A percentile compares a stretch with the other conserved stretches of the same genome.
Evolutionary conservation across 2,329 filamentous ascomycete genomes (phyloP).

Genomic region (Remersonia thermophila): DNA sequence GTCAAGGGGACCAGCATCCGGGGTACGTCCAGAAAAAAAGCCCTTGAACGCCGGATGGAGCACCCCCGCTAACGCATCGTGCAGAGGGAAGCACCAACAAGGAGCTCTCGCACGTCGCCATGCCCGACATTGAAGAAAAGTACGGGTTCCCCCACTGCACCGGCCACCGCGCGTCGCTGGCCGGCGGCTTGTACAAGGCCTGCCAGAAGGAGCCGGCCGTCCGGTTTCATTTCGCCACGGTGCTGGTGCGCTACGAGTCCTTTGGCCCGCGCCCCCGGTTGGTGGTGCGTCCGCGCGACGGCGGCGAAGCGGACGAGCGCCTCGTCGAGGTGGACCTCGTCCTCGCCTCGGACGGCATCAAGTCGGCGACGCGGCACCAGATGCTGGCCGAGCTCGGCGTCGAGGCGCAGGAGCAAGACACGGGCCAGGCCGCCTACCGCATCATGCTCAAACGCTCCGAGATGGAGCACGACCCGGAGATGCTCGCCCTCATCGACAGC

Average conservation of each 20-base stretch:
- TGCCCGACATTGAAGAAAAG: slow-evolving; percentile 52
- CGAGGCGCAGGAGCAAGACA: slow-evolving; percentile 48
- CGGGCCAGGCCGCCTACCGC: slow-evolving; percentile 65
- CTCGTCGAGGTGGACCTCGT: slow-evolving; percentile 41
- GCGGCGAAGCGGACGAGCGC: slow-evolving; percentile 30
- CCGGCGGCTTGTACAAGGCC: slow-evolving; percentile 56
- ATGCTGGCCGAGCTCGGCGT: slow-evolving; percentile 43
- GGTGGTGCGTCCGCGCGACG: slow-evolving; percentile 43
- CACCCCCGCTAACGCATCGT: neutral
- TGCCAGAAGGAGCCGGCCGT: slow-evolving; percentile 51
- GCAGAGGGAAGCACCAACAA: slow-evolving; percentile 53
- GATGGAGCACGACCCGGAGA: slow-evolving; percentile 54
- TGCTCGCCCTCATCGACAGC: slow-evolving; percentile 53
- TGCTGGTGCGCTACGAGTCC: slow-evolving; percentile 41
- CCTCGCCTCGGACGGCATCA: slow-evolving; percentile 44
- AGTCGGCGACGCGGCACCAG: slow-evolving; percentile 35
- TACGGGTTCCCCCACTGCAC: slow-evolving; percentile 73
- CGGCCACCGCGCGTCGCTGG: slow-evolving; percentile 62
- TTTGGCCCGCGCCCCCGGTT: slow-evolving; percentile 50
- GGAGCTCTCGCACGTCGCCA: slow-evolving; percentile 58
- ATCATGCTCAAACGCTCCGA: slow-evolving; percentile 61
- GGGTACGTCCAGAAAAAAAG: no score
- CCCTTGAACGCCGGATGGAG: no score
- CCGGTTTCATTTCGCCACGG: slow-evolving; percentile 54
- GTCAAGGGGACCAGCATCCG: slow-evolving; percentile 62